A percentile compares a stretch with the other conserved stretches of the same genome.
Conservation (phyloP, 495 filamentous ascomycete genomes). For the Talaromyces borbonicus region DNA sequence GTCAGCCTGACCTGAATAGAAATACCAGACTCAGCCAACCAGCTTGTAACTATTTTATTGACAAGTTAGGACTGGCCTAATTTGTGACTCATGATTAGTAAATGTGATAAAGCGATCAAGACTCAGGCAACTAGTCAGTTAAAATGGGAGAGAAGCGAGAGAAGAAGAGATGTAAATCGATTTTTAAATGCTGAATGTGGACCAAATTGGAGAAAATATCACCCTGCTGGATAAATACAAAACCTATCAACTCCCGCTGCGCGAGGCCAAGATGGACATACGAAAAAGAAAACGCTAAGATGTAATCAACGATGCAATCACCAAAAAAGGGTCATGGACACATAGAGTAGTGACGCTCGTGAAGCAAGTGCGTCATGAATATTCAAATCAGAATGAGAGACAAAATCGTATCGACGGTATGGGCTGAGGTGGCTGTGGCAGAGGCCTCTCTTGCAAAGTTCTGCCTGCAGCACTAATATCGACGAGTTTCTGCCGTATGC, state of each 20-base stretch:
- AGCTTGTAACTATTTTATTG: no score
- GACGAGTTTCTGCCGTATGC: no score
- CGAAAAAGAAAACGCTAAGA: slow-evolving; percentile 1
- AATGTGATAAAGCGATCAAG: not conserved
- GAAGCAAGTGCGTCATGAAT: not conserved
- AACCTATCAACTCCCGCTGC: slow-evolving; percentile 3
- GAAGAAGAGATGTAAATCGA: no score
- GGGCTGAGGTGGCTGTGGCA: not conserved
- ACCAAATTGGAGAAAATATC: no score
- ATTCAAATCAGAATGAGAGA: not conserved
- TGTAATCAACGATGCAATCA: slow-evolving; percentile 5
- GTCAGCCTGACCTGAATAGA: no score
- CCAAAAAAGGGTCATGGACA: slow-evolving; percentile 4
- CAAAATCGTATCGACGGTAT: not conserved
- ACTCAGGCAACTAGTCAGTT: no score
- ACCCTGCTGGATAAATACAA: no score
- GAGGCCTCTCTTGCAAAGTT: no score
- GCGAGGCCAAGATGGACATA: slow-evolving; percentile 5
- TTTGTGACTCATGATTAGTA: slow-evolving; percentile 1
- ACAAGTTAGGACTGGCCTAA: not conserved
- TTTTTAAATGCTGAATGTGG: no score
- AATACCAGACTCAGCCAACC: no score
- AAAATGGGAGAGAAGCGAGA: no score
- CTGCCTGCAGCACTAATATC: no score
- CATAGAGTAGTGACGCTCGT: not conserved